phyloP scores from a whole-genome alignment of 805 yeast species.

The Metschnikowia gruessii region DNA sequence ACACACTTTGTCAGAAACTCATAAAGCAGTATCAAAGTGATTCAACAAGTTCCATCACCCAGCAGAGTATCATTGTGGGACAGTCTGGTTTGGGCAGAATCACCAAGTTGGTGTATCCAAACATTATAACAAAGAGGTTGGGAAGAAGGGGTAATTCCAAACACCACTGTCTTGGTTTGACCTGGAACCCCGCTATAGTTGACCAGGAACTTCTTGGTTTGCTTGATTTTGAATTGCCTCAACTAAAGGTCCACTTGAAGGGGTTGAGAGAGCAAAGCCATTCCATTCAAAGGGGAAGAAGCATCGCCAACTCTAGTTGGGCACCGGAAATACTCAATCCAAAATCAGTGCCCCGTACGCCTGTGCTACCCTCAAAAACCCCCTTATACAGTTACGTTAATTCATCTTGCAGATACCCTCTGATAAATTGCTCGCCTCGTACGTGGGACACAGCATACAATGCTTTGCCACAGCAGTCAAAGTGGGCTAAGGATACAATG shows the following conservation, averaged over 20 bases:
- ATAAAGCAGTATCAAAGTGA: not conserved
- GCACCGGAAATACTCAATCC: too few species aligned
- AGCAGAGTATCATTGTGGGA: conserved; percentile 26
- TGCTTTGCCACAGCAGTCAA: not conserved
- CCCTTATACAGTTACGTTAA: not conserved
- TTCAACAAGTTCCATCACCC: not conserved
- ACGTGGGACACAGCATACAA: not conserved
- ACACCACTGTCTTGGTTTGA: conserved; percentile 40
- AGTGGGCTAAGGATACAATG: not conserved
- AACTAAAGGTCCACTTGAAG: not conserved
- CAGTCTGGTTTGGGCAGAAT: conserved; percentile 42
- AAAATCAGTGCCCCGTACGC: too few species aligned
- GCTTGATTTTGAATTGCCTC: not conserved
- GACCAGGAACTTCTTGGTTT: conserved; percentile 28
- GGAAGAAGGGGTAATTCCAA: conserved; percentile 44
- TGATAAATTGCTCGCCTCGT: not conserved
- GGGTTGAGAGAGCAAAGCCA: not conserved
- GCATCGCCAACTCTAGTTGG: too few species aligned
- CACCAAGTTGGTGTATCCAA: conserved; percentile 40
- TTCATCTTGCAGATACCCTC: not conserved
- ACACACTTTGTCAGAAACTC: not conserved
- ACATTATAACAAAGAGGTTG: conserved; percentile 35
- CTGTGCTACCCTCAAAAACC: not conserved
- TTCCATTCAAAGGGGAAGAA: too few species aligned
- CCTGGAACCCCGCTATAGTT: conserved; percentile 39